phyloP scores from a whole-genome alignment of 768 basidiomycete species.

The Kwoniella sp. region DNA sequence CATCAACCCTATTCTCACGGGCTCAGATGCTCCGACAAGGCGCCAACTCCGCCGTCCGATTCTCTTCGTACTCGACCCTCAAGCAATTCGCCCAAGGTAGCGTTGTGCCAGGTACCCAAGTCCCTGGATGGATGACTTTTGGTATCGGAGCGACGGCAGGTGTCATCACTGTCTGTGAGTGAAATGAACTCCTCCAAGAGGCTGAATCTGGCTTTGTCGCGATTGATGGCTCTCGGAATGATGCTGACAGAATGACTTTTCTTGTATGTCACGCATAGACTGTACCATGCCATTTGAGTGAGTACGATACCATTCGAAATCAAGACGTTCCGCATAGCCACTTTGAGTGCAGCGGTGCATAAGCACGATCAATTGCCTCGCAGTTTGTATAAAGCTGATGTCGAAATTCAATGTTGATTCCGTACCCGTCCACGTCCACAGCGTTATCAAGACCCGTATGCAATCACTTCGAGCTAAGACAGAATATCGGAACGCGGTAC shows the following conservation, averaged over 20 bases:
- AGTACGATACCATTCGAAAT: too few species aligned
- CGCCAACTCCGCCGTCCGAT: constrained; percentile 93
- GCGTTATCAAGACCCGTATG: constrained; percentile 98
- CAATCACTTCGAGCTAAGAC: constrained; percentile 80
- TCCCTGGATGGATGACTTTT: constrained; percentile 88
- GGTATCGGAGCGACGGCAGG: constrained; percentile 92
- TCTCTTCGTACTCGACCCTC: constrained; percentile 90
- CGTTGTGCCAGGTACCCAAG: constrained; percentile 74
- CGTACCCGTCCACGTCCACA: constrained; percentile 48
- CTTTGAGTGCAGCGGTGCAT: too few species aligned
- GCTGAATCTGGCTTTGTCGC: background rate
- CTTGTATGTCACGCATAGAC: constrained; percentile 23
- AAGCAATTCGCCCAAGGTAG: constrained; percentile 90
- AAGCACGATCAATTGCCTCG: too few species aligned
- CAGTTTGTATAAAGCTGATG: too few species aligned
- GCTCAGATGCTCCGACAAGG: constrained; percentile 98
- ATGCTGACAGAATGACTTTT: constrained; percentile 1
- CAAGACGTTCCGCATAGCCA: too few species aligned
- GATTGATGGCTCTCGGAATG: background rate
- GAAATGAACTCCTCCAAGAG: constrained; percentile 38
- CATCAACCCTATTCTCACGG: too few species aligned
- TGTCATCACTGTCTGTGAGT: constrained; percentile 85
- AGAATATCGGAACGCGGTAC: constrained; percentile 91
- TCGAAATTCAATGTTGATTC: too few species aligned
- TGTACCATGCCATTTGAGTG: constrained; percentile 59